phyloP scores from a whole-genome alignment of 768 basidiomycete genomes.

The Pleurotus giganteus region DNA sequence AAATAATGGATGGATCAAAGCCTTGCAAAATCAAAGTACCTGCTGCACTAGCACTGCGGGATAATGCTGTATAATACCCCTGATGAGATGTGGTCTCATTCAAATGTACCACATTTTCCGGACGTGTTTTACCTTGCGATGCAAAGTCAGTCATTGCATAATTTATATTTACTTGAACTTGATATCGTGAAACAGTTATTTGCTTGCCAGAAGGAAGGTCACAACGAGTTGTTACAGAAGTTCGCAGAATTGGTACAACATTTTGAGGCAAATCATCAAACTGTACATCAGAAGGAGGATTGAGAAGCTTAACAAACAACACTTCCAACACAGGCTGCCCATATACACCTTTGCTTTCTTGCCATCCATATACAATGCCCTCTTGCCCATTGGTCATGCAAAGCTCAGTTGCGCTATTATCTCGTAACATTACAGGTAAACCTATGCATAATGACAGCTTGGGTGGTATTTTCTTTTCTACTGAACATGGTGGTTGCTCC shows the following conservation, averaged over 20 bases:
- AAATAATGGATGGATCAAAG: constrained; percentile 5
- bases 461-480: constrained; percentile 21
- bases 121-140: constrained; percentile 9
- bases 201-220: background rate
- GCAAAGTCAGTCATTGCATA: constrained; percentile 12
- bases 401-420: constrained; percentile 30
- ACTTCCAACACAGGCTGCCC: constrained; percentile 21
- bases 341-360: constrained; percentile 9
- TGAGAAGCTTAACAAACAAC: constrained; percentile 25
- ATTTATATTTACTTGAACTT: background rate
- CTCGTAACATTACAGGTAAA: constrained; percentile 30
- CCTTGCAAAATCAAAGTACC: constrained; percentile 9
- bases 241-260: background rate
- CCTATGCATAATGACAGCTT: constrained; percentile 27
- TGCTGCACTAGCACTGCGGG: constrained; percentile 8
- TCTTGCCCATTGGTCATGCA: constrained; percentile 35
- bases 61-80: constrained; percentile 9
- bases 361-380: constrained; percentile 25
- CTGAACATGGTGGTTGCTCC: constrained; percentile 15
- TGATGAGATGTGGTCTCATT: background rate
- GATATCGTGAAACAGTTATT: background rate
- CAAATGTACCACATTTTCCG: constrained; percentile 9
- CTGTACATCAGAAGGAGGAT: constrained; percentile 19
- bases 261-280: background rate
- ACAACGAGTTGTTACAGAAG: background rate